A percentile compares a stretch with the other conserved stretches of the same genome.
Evolutionary conservation across 225 moss, liverwort and hornwort genomes (phyloP).

Genomic region (Straminergon stramineum): DNA sequence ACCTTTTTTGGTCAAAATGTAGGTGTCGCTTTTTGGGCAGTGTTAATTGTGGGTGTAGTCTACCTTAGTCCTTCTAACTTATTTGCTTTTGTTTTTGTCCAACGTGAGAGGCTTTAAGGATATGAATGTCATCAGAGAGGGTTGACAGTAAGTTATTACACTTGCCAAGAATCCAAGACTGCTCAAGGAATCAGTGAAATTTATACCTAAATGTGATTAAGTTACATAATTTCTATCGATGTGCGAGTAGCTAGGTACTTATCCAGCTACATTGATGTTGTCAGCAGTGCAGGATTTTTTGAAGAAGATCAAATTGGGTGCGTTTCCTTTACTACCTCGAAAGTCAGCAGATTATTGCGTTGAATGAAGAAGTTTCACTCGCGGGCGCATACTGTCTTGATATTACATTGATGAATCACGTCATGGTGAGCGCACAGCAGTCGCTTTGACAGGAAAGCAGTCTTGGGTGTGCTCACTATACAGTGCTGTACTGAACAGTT

Average conservation of each 20-base stretch:
- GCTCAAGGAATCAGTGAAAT: background rate
- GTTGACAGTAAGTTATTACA: background rate
- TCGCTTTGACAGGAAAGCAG: background rate
- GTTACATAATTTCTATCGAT: background rate
- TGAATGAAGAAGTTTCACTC: background rate
- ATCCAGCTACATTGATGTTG: background rate
- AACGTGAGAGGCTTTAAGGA: background rate
- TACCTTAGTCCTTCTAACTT: background rate
- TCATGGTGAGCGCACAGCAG: background rate
- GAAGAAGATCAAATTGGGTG: no score
- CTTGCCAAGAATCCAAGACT: background rate
- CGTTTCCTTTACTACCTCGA: no score
- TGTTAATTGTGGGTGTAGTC: background rate
- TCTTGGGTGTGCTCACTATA: background rate
- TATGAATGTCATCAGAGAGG: background rate
- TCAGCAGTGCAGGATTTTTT: background rate
- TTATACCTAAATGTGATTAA: background rate
- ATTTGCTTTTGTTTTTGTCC: no score
- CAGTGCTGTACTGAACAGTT: background rate
- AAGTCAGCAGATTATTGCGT: background rate
- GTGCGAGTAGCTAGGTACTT: background rate
- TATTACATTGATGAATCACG: background rate
- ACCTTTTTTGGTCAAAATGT: background rate
- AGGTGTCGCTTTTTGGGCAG: background rate
- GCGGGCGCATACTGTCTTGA: background rate